Conservation (phyloP, 768 basidiomycete species). For the Lactarius trivialis region DNA sequence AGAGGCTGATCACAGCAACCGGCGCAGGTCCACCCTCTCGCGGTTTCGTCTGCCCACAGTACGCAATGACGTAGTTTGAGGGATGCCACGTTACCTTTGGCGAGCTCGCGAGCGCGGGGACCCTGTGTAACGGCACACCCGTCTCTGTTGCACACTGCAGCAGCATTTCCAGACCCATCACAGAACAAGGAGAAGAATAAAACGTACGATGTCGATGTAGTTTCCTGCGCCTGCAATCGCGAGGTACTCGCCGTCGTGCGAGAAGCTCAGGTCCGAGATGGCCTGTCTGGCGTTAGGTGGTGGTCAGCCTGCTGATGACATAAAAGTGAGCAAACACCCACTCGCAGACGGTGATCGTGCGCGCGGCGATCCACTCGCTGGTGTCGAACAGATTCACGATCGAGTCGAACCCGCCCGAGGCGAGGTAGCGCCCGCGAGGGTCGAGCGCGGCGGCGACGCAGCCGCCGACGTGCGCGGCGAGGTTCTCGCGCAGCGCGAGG, state of each 20-base stretch:
- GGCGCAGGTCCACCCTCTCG: constrained; percentile 62
- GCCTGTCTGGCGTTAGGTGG: constrained; percentile 42
- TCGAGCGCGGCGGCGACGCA: constrained; percentile 70
- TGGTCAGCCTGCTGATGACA: background rate
- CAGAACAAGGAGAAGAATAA: background rate
- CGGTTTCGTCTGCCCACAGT: constrained; percentile 68
- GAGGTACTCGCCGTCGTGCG: constrained; percentile 76
- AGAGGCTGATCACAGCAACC: constrained; percentile 64
- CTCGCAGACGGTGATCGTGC: constrained; percentile 78
- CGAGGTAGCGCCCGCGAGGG: constrained; percentile 75
- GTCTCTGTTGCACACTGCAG: constrained; percentile 73
- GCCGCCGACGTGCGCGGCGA: constrained; percentile 75
- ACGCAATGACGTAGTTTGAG: constrained; percentile 73
- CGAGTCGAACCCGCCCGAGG: constrained; percentile 74
- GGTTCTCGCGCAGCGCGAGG: constrained; percentile 49
- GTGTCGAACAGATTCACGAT: constrained; percentile 79
- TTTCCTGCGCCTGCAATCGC: constrained; percentile 66
- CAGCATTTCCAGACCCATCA: background rate
- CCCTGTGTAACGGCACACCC: constrained; percentile 65
- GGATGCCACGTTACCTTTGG: constrained; percentile 80
- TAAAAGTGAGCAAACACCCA: constrained; percentile 35
- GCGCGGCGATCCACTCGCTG: constrained; percentile 72
- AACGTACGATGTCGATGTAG: constrained; percentile 69
- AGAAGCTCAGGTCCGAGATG: constrained; percentile 72
- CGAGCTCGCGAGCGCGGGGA: constrained; percentile 64